These are phyloP conservation scores for Fusarium cyanostomum DNA, from an alignment of 2,329 filamentous ascomycete species.

Conservation along the genomic window DNA sequence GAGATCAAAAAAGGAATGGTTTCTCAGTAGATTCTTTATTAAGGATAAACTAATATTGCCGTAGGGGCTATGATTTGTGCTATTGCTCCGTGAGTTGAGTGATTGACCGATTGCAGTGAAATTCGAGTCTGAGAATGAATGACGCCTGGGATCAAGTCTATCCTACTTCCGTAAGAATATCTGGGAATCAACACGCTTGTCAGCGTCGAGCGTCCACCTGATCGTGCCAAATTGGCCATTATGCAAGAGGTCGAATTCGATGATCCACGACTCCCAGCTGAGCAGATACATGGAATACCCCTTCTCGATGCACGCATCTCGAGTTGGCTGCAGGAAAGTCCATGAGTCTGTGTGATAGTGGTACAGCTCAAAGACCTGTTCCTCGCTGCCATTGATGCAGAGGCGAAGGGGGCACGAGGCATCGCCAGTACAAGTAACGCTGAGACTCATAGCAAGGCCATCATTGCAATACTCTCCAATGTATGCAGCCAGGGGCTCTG, in stretches of 20 bases:
- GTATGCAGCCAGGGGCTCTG: not conserved
- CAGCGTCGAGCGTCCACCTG: not conserved
- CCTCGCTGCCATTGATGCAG: not conserved
- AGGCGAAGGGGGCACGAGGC: not conserved
- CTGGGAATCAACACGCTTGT: not conserved
- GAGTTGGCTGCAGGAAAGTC: not conserved
- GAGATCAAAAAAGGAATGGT: too few relatives aligned
- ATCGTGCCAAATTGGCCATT: not conserved
- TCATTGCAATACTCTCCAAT: not conserved
- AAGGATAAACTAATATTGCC: too few relatives aligned
- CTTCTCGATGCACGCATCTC: conserved; percentile 2
- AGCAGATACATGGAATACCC: not conserved
- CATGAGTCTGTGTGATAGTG: conserved; percentile 2
- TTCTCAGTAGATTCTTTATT: too few relatives aligned
- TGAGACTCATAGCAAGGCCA: not conserved
- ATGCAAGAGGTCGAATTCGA: not conserved
- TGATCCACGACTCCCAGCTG: conserved; percentile 1
- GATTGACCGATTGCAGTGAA: too few relatives aligned
- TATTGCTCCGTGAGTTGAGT: too few relatives aligned
- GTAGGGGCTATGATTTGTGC: too few relatives aligned
- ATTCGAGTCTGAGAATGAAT: too few relatives aligned
- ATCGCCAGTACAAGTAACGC: not conserved
- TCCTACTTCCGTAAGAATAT: not conserved
- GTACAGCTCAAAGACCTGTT: not conserved
- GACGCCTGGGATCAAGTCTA: too few relatives aligned